These are phyloP conservation scores for Neurospora sp. DNA, from an alignment of 495 filamentous ascomycete species.

Conservation along the genomic window DNA sequence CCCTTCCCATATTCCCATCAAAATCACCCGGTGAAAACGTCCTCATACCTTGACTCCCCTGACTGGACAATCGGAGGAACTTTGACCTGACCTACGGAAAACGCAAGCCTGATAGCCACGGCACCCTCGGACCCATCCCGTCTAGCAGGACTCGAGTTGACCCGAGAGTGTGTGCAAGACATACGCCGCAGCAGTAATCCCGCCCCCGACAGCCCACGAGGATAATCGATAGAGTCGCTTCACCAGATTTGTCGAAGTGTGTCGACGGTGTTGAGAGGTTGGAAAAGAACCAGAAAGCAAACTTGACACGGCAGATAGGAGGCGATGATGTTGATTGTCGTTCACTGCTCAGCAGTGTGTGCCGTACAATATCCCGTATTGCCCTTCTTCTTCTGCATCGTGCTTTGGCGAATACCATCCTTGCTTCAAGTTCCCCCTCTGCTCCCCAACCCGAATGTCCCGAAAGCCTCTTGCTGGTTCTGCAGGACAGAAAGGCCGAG, in stretches of 20 bases:
- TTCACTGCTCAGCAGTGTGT: neutral
- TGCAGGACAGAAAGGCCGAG: neutral
- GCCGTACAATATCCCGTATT: neutral
- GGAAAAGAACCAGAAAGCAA: neutral
- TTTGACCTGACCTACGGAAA: constrained; percentile 28
- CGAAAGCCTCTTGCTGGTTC: neutral
- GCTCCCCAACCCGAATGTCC: neutral
- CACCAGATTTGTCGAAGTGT: neutral
- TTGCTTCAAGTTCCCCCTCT: constrained; percentile 4
- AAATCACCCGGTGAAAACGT: neutral
- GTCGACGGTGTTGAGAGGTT: neutral
- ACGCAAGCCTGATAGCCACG: neutral
- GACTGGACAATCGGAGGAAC: constrained; percentile 4
- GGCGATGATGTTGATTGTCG: constrained; percentile 7
- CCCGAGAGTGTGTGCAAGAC: neutral
- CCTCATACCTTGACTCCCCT: neutral
- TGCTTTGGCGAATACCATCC: neutral
- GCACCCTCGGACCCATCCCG: constrained; percentile 4
- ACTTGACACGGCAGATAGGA: neutral
- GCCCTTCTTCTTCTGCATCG: neutral
- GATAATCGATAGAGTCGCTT: neutral
- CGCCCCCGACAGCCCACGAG: constrained; percentile 1
- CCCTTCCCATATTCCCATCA: neutral
- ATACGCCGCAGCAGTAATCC: constrained; percentile 16
- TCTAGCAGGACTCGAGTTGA: constrained; percentile 10